Evolutionary conservation across 1,139 yeast species (phyloP).

Genomic region (Debaryomyces sp.): DNA sequence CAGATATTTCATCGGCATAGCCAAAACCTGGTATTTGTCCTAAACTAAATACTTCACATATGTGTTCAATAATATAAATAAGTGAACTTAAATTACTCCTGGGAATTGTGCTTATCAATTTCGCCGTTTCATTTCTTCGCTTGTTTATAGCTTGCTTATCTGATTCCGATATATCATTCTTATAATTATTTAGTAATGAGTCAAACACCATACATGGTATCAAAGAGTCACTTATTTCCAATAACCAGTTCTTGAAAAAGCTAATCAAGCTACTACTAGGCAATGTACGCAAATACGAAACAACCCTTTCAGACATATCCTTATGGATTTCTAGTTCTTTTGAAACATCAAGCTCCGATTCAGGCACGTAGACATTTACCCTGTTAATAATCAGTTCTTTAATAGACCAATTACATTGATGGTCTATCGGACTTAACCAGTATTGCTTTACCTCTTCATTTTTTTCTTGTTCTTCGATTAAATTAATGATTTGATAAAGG

Average conservation of each 20-base stretch:
- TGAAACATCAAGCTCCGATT: constrained; percentile 15
- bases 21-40: constrained; percentile 32
- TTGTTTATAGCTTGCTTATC: constrained; percentile 5
- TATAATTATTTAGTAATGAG: constrained; percentile 30
- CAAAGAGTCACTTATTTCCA: constrained; percentile 46
- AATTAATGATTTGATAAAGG: constrained; percentile 25
- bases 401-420: constrained; percentile 36
- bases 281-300: constrained; percentile 18
- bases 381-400: constrained; percentile 33
- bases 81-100: constrained; percentile 46
- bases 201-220: constrained; percentile 50
- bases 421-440: constrained; percentile 40
- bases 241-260: constrained; percentile 44
- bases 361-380: constrained; percentile 24
- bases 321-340: constrained; percentile 27
- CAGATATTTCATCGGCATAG: constrained; percentile 28
- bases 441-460: constrained; percentile 11
- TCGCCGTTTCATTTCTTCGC: constrained; percentile 24
- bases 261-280: constrained; percentile 23
- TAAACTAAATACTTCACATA: constrained; percentile 29
- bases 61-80: constrained; percentile 40
- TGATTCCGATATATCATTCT: constrained; percentile 2
- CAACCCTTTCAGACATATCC: constrained; percentile 24
- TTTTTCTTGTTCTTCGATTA: constrained; percentile 22
- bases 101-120: constrained; percentile 38